Evolutionary conservation across 768 basidiomycete species (phyloP), one percentile per base, ranked within the genome.

Genomic region (Mycena maculata): DNA sequence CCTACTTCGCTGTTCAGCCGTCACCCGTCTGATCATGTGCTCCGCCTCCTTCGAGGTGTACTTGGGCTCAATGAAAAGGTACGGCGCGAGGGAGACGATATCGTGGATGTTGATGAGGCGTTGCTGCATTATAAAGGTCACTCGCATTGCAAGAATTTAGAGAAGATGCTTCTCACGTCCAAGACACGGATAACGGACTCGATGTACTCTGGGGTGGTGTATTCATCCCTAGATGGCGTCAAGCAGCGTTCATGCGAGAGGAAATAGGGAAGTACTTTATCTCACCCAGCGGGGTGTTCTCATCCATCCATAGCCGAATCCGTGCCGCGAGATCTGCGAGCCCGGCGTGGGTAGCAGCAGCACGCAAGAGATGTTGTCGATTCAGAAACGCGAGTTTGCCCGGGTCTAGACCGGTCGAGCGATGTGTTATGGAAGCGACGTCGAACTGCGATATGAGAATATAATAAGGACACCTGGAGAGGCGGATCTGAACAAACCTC

Each of bases 301-400:
- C 73, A 13, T 80, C 79, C 42, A 71, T 50, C 69, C 65, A 71
- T 16, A 28, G 30, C 12, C 85, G 86, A 16, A 88, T 85, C 59
- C 89, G 81, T 47, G 80, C 76, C 3, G 90, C 88, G 5, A 94
- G 81, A 0, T 77, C 72, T n/a, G 79, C 73, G 27, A 91, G 81
- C 1, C 87, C 89, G 16, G 84, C 78, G 2, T 85, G 78, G 8
- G 81, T 81, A 18, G 85, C 80, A 73, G 88, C 85, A 60, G 80
- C 82, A 20, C 81, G 81, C 79, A 88, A 84, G 18, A 99, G 78
- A 73, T 97, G 93, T 49, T 92, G 90, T 73, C 95, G 95, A 76
- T 99, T 98, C 59, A 99, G 80, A 75, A 91, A 94, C 71, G 91
- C 90, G 18, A 99, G 85, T 74, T 98, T 98, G 12, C 79, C 78